Evolutionary conservation across 495 filamentous ascomycete genomes (phyloP).

Genomic region (Lasiosphaeria hispida): DNA sequence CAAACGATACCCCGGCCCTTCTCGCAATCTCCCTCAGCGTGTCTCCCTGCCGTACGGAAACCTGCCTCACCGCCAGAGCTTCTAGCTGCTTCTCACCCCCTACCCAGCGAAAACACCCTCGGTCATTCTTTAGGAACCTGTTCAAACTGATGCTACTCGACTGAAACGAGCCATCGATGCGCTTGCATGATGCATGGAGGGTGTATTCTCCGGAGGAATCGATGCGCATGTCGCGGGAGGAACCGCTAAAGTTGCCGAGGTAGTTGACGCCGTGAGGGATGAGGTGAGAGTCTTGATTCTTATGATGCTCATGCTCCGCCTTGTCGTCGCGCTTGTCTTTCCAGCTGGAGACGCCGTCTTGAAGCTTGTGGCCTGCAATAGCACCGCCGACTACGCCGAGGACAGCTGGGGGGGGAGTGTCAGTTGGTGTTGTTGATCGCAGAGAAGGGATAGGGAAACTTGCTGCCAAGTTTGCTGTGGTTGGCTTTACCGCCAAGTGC

Average conservation of each 20-base stretch:
- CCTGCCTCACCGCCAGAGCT: background rate
- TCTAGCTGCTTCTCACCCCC: background rate
- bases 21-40: slow-evolving; percentile 34
- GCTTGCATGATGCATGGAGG: slow-evolving; percentile 32
- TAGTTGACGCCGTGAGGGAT: slow-evolving; percentile 14
- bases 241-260: slow-evolving; percentile 33
- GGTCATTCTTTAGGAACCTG: slow-evolving; percentile 30
- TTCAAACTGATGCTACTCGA: slow-evolving; percentile 35
- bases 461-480: slow-evolving; percentile 28
- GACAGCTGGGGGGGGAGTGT: slow-evolving; percentile 11
- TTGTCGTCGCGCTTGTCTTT: slow-evolving; percentile 38
- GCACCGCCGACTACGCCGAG: slow-evolving; percentile 37
- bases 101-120: slow-evolving; percentile 34
- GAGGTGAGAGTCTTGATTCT: slow-evolving; percentile 6
- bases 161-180: slow-evolving; percentile 28
- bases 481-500: slow-evolving; percentile 35
- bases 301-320: slow-evolving; percentile 22
- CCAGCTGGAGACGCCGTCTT: slow-evolving; percentile 37
- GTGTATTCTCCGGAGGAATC: slow-evolving; percentile 32
- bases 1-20: slow-evolving; percentile 22
- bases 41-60: slow-evolving; percentile 35
- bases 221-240: slow-evolving; percentile 32
- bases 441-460: background rate
- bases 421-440: background rate
- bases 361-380: slow-evolving; percentile 36